Evolutionary conservation across 495 filamentous ascomycete genomes (phyloP), one percentile per base, ranked within the genome.

Genomic region (Penicillium steckii): DNA sequence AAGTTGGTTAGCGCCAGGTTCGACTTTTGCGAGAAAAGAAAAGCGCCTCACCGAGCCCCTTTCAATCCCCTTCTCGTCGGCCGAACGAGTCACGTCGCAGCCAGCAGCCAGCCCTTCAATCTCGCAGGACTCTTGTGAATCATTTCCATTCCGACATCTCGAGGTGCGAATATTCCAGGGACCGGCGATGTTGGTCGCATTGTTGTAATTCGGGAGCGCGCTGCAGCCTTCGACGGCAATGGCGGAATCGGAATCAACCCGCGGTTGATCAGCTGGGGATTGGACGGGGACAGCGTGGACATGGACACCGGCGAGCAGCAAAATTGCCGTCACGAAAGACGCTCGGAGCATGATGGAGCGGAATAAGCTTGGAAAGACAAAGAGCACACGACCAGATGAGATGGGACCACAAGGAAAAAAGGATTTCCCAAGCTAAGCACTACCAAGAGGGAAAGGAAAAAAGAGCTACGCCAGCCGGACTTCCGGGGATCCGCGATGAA

Each of bases 171-270:
- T 19, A 3, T 43, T 48, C 56, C 56, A 59, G 0, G 56, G 56
- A 1, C 56, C 56, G 9, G 56, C 56, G 9, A 55, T 59, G 9
- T 55, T 51, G 10, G 52, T 55, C 8, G 33, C 24, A 2, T 55
- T 46, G 29, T 52, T 52, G 18, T 44, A 59, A 8, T 30, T 29
- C 1, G 56, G 56, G 8, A 59, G 48, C n/a, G 44, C 30, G 1
- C 52, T 38, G 30, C 56, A 59, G 43, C 33, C 45, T 8, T 22
- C 42, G 18, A 59, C 32, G 8, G 47, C 19, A 7, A 40, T 32
- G 8, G 38, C 26, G 1, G 38, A 32, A 17, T 35, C 10, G 15
- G 33, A 33, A 18, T 35, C 12, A 19, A 22, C 22, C 8, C 38
- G 56, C 12, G 47, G 33, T 15, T 44, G 18, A 9, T 12, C n/a